These are phyloP conservation scores for Atkinsonella hypoxylon DNA, from an alignment of 2,329 filamentous ascomycete species.

Conservation along the genomic window DNA sequence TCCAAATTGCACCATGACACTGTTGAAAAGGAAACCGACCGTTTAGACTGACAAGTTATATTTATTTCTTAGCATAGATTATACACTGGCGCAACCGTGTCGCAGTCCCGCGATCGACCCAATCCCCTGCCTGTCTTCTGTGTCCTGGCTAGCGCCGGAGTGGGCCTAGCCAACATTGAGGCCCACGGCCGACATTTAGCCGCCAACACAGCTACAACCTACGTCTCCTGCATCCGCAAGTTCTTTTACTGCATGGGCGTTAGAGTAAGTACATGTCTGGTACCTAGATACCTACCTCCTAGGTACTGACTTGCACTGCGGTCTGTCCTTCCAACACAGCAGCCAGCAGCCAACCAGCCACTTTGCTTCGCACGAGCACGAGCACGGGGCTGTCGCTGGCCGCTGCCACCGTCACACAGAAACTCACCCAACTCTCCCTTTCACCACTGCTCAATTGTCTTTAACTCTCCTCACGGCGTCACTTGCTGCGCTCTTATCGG, in stretches of 20 bases:
- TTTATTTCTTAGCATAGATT: slow-evolving; percentile 3
- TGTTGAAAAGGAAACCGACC: neutral
- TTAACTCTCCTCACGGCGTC: slow-evolving; percentile 3
- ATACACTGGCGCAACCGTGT: neutral
- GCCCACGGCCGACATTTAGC: slow-evolving; percentile 8
- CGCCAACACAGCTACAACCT: slow-evolving; percentile 4
- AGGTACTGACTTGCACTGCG: neutral
- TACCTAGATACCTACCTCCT: neutral
- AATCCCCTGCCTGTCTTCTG: slow-evolving; percentile 7
- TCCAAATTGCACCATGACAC: neutral
- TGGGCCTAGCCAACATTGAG: neutral
- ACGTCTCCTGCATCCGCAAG: neutral
- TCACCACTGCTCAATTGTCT: slow-evolving; percentile 8
- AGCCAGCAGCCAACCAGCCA: slow-evolving; percentile 1
- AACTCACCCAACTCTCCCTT: slow-evolving; percentile 8
- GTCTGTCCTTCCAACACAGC: neutral
- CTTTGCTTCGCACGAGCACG: neutral
- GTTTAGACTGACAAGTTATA: neutral
- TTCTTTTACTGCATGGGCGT: neutral
- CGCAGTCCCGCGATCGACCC: slow-evolving; percentile 1
- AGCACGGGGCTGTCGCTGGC: neutral
- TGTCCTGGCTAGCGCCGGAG: slow-evolving; percentile 7
- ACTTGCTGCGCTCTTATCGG: slow-evolving; percentile 5
- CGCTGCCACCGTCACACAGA: neutral
- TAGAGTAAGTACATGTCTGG: slow-evolving; percentile 8